These are phyloP conservation scores for Cytospora schulzeri DNA, from an alignment of 2,329 filamentous ascomycete genomes.

Conservation along the genomic window DNA sequence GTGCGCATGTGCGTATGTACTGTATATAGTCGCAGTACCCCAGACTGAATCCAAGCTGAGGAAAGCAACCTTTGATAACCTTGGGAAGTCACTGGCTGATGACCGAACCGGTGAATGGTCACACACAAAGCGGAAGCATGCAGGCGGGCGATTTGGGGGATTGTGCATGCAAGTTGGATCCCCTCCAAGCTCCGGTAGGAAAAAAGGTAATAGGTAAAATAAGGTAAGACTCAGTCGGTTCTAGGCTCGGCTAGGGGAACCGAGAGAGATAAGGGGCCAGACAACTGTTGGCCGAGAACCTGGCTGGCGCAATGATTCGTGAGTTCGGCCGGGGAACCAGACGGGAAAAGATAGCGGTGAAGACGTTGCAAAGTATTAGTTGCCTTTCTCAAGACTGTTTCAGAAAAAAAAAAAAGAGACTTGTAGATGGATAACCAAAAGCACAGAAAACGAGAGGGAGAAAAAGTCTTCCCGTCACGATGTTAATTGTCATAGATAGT, in stretches of 20 bases:
- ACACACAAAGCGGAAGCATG: slow-evolving; percentile 7
- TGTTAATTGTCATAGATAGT: slow-evolving; percentile 15
- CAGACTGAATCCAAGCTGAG: slow-evolving; percentile 12
- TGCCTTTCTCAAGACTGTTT: neutral
- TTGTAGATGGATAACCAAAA: neutral
- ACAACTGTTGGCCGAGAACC: slow-evolving; percentile 23
- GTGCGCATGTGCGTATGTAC: too few species aligned
- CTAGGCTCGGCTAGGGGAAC: slow-evolving; percentile 19
- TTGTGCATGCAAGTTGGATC: neutral
- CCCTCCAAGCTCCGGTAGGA: neutral
- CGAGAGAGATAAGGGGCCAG: slow-evolving; percentile 27
- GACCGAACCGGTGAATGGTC: slow-evolving; percentile 6
- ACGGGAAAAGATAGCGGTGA: slow-evolving; percentile 19
- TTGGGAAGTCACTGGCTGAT: slow-evolving; percentile 2
- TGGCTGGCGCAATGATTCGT: slow-evolving; percentile 17
- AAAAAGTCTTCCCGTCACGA: slow-evolving; percentile 23
- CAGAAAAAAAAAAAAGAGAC: too few species aligned
- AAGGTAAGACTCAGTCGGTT: slow-evolving; percentile 20
- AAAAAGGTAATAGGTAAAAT: slow-evolving; percentile 13
- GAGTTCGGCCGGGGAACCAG: slow-evolving; percentile 3
- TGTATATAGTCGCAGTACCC: slow-evolving; percentile 5
- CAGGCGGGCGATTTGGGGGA: neutral
- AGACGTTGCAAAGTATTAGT: neutral
- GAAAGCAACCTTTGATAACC: neutral
- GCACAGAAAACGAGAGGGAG: slow-evolving; percentile 2